These are phyloP conservation scores for Hamigera avellanea DNA, from an alignment of 495 filamentous ascomycete species.

Conservation along the genomic window DNA sequence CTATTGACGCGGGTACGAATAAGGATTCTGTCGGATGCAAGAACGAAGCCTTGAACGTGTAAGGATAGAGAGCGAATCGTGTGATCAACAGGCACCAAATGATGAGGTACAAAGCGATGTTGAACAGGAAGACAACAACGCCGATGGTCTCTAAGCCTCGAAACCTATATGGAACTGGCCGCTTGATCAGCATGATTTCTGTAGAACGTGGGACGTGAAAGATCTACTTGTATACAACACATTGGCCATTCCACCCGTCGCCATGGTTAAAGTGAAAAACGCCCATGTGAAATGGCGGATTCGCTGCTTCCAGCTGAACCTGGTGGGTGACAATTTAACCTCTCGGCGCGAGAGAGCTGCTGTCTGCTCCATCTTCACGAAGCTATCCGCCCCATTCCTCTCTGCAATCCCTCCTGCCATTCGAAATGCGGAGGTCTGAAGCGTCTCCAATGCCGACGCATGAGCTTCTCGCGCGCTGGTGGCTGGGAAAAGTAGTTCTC, in stretches of 20 bases:
- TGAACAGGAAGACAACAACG: conserved; percentile 62
- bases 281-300: conserved; percentile 51
- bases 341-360: conserved; percentile 4
- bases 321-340: conserved; percentile 8
- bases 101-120: conserved; percentile 58
- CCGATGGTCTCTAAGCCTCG: conserved; percentile 61
- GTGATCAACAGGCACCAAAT: conserved; percentile 56
- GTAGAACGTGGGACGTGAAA: neutral
- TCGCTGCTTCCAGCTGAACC: conserved; percentile 33
- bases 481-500: conserved; percentile 2
- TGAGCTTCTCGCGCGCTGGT: conserved; percentile 17
- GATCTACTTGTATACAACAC: conserved; percentile 53
- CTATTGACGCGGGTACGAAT: conserved; percentile 64
- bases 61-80: conserved; percentile 59
- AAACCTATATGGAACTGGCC: conserved; percentile 56
- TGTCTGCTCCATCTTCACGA: conserved; percentile 3
- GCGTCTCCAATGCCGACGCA: conserved; percentile 19
- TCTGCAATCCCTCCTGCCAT: conserved; percentile 3
- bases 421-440: conserved; percentile 14
- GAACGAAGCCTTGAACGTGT: conserved; percentile 61
- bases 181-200: neutral
- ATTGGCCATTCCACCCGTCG: conserved; percentile 76
- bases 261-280: conserved; percentile 69
- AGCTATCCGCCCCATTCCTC: neutral
- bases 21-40: conserved; percentile 69